These are phyloP conservation scores for Backusella parvicylindrica DNA, from an alignment of 192 early-diverging fungal genomes.

Conservation along the genomic window DNA sequence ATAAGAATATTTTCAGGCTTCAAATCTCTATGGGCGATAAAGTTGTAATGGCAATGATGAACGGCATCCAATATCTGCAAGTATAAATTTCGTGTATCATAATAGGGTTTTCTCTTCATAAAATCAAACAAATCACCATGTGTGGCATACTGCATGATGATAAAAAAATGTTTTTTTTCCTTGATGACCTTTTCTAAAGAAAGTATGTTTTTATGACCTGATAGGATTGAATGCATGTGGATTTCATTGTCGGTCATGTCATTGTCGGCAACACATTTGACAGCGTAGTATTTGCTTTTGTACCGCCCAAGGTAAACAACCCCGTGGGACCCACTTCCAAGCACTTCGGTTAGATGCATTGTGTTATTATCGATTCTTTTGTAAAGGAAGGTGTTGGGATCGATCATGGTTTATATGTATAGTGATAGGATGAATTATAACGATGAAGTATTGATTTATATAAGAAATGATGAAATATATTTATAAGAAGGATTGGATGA, in stretches of 20 bases:
- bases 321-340: conserved; percentile 76
- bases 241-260: conserved; percentile 62
- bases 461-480: neutral
- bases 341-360: conserved; percentile 25
- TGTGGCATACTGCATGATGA: conserved; percentile 71
- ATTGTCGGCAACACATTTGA: conserved; percentile 73
- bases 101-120: conserved; percentile 77
- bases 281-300: conserved; percentile 56
- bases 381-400: conserved; percentile 10
- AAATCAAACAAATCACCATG: conserved; percentile 94
- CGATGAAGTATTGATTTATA: neutral
- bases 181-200: conserved; percentile 65
- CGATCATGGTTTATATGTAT: neutral
- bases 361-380: conserved; percentile 11
- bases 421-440: neutral
- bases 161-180: conserved; percentile 52
- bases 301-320: conserved; percentile 69
- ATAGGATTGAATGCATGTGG: conserved; percentile 57
- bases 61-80: conserved; percentile 84
- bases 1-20: conserved; percentile 83
- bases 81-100: conserved; percentile 75
- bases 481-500: neutral
- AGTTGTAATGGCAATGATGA: conserved; percentile 61
- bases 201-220: conserved; percentile 65
- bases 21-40: conserved; percentile 75